phyloP scores from a whole-genome alignment of 1,284 basidiomycete species.

The Trichosporon inkin region DNA sequence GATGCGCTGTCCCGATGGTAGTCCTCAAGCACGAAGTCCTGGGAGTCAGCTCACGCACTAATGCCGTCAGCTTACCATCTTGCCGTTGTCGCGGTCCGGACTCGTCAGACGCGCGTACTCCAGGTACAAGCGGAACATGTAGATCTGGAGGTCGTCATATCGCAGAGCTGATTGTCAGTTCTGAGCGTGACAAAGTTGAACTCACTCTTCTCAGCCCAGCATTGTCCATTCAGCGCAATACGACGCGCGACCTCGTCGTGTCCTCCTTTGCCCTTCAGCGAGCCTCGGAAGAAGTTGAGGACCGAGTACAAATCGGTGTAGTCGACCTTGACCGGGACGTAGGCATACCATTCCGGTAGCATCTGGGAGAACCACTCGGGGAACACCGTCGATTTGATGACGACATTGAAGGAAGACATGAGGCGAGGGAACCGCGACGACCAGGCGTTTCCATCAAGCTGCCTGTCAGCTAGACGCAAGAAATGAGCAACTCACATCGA shows the following conservation, averaged over 20 bases:
- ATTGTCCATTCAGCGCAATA: conserved; percentile 52
- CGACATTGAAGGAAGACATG: conserved; percentile 48
- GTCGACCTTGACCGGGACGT: conserved; percentile 51
- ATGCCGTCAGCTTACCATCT: conserved; percentile 39
- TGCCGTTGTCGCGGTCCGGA: conserved; percentile 53
- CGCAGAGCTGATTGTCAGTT: conserved; percentile 36
- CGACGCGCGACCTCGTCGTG: conserved; percentile 51
- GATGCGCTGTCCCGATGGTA: conserved; percentile 17
- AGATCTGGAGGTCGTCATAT: conserved; percentile 48
- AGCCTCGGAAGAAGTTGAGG: conserved; percentile 51
- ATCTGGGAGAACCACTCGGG: conserved; percentile 51
- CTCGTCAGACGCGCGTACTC: conserved; percentile 58
- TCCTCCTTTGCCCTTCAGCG: conserved; percentile 41
- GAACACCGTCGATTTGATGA: conserved; percentile 51
- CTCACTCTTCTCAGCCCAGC: conserved; percentile 51
- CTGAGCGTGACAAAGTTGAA: neutral
- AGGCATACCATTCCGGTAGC: conserved; percentile 51
- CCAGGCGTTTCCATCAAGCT: conserved; percentile 50
- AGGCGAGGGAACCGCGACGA: conserved; percentile 50
- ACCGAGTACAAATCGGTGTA: conserved; percentile 52
- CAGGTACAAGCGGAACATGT: conserved; percentile 54
- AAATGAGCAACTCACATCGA: conserved; percentile 33
- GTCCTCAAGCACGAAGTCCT: conserved; percentile 29
- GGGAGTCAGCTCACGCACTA: neutral
- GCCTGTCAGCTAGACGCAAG: conserved; percentile 10